Evolutionary conservation across 1,284 basidiomycete genomes (phyloP).

Genomic region (Anthracocystis panici-leucophaei): DNA sequence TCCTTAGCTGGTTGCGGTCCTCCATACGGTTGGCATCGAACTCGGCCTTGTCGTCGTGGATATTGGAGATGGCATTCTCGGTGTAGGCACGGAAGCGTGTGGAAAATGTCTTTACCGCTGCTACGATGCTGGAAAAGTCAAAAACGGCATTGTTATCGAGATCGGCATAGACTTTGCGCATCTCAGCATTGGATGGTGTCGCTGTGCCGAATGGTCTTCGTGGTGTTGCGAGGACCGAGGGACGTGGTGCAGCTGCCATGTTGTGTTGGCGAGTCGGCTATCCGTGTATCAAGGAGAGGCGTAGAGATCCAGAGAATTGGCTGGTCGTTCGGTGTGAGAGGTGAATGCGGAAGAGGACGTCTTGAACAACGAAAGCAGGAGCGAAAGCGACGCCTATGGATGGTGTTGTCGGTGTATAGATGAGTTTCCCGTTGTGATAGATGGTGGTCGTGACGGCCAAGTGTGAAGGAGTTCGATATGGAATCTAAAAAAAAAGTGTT

Average conservation of each 20-base stretch:
- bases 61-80: conserved; percentile 54
- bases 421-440: not conserved
- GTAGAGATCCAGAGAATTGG: no score
- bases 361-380: no score
- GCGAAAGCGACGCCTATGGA: not conserved
- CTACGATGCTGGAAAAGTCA: conserved; percentile 57
- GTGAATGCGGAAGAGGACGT: no score
- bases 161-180: conserved; percentile 49
- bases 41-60: conserved; percentile 55
- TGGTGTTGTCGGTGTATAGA: not conserved
- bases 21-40: conserved; percentile 54
- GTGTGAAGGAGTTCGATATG: not conserved
- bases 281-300: no score
- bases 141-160: conserved; percentile 53
- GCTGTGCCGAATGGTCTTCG: conserved; percentile 38
- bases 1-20: conserved; percentile 44
- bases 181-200: conserved; percentile 43
- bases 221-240: conserved; percentile 44
- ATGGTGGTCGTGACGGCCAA: not conserved
- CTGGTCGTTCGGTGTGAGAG: no score
- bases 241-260: conserved; percentile 38
- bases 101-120: conserved; percentile 48
- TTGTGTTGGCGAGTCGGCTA: not conserved
- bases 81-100: conserved; percentile 57
- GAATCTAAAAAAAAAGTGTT: conserved; percentile 19